Conservation (phyloP, 306 rosid genomes). For the Rosa chinensis region DNA sequence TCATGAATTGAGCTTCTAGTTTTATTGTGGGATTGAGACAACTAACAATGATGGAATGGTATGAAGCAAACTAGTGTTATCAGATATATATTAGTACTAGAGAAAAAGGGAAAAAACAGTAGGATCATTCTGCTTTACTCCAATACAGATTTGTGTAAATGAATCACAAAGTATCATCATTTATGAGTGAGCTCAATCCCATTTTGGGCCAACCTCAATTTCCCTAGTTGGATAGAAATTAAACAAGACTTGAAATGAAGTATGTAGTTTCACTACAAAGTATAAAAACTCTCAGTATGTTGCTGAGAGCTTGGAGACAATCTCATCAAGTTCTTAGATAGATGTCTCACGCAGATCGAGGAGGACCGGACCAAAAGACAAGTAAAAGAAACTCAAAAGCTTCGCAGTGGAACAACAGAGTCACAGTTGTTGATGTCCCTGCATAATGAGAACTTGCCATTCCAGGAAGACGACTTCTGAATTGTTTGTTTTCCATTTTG, state of each 20-base stretch:
- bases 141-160: neutral
- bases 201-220: constrained; percentile 8
- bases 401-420: constrained; percentile 37
- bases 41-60: neutral
- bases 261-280: neutral
- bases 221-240: constrained; percentile 5
- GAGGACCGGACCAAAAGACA: neutral
- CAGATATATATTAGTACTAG: neutral
- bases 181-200: constrained; percentile 9
- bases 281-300: constrained; percentile 33
- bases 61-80: neutral
- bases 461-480: constrained; percentile 69
- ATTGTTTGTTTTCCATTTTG: constrained; percentile 41
- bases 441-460: constrained; percentile 43
- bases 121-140: neutral
- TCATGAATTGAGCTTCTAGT: neutral
- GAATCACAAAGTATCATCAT: neutral
- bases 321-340: constrained; percentile 9
- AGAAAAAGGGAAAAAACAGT: neutral
- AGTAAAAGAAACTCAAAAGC: constrained; percentile 30
- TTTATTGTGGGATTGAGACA: no score
- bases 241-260: constrained; percentile 2
- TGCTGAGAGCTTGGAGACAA: constrained; percentile 34
- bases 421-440: constrained; percentile 43
- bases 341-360: neutral